These are phyloP conservation scores for Dendrobium catenatum DNA, from an alignment of 106 monocot genomes.

Conservation along the genomic window DNA sequence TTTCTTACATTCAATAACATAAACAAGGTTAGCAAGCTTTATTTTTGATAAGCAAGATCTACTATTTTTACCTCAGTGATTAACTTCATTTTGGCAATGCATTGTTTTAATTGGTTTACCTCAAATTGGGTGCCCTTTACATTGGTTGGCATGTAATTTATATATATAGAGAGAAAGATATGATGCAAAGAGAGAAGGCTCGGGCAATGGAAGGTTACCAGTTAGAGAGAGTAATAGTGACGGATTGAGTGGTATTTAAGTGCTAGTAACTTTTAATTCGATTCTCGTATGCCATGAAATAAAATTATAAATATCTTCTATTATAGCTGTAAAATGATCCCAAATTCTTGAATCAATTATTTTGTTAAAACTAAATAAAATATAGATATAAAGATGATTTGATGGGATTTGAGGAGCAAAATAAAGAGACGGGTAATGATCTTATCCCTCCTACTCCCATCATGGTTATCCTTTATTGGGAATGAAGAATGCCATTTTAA, in stretches of 20 bases:
- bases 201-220: not conserved
- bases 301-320: not conserved
- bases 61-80: not conserved
- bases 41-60: not conserved
- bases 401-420: not conserved
- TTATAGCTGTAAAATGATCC: not conserved
- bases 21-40: not conserved
- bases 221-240: not conserved
- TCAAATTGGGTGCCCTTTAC: not conserved
- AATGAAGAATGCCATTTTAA: not conserved
- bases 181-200: not conserved
- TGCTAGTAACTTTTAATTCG: not conserved
- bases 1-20: not conserved
- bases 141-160: too few species aligned
- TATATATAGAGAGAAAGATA: not conserved
- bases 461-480: too few species aligned
- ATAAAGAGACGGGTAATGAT: not conserved
- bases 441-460: too few species aligned
- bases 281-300: not conserved
- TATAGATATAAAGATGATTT: not conserved
- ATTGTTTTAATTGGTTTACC: not conserved
- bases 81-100: not conserved
- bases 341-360: not conserved
- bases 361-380: not conserved
- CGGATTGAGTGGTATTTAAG: not conserved